Conservation (phyloP, 1,139 yeast species). For the Hansenula lynferdii region DNA sequence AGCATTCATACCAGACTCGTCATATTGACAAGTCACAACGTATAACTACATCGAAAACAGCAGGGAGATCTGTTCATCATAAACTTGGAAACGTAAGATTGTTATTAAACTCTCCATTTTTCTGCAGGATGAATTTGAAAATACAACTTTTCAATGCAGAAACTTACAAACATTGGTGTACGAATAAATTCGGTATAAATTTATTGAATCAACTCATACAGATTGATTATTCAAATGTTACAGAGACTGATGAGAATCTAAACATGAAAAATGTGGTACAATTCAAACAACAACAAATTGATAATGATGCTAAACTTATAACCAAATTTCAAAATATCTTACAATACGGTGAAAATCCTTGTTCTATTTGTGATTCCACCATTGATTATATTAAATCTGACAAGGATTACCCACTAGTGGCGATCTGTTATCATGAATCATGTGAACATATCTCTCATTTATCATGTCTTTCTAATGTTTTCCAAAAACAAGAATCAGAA, state of each 20-base stretch:
- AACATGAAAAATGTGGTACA: slow-evolving; percentile 19
- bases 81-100: slow-evolving; percentile 48
- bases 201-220: slow-evolving; percentile 15
- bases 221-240: slow-evolving; percentile 7
- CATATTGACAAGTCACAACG: slow-evolving; percentile 38
- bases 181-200: slow-evolving; percentile 27
- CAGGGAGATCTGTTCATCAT: slow-evolving; percentile 39
- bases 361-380: slow-evolving; percentile 27
- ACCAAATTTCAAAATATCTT: slow-evolving; percentile 22
- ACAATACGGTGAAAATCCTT: slow-evolving; percentile 22
- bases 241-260: slow-evolving; percentile 15
- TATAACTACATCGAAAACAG: slow-evolving; percentile 27
- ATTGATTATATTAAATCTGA: slow-evolving; percentile 32
- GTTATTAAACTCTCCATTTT: slow-evolving; percentile 38
- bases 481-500: slow-evolving; percentile 14
- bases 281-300: slow-evolving; percentile 17
- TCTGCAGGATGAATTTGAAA: slow-evolving; percentile 36
- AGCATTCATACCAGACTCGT: slow-evolving; percentile 62
- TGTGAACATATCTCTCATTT: slow-evolving; percentile 40
- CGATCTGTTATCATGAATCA: slow-evolving; percentile 32
- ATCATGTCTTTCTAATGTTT: slow-evolving; percentile 33
- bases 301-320: slow-evolving; percentile 13
- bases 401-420: slow-evolving; percentile 24
- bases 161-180: slow-evolving; percentile 26
- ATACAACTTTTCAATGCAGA: slow-evolving; percentile 35